These are phyloP conservation scores for Sequoia sempervirens DNA, from an alignment of 75 land plant species.

Conservation along the genomic window DNA sequence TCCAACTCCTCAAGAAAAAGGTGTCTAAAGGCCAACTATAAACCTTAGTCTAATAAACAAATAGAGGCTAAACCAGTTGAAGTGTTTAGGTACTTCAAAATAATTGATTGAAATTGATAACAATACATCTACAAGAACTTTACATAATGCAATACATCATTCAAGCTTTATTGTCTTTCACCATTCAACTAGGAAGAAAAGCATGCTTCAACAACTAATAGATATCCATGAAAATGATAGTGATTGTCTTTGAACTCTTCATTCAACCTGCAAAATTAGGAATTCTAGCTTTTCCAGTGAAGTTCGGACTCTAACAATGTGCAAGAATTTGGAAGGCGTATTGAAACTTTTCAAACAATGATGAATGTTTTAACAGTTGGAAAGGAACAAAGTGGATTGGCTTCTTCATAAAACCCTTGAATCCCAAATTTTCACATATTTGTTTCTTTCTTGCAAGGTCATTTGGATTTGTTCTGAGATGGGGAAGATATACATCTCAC, in stretches of 20 bases:
- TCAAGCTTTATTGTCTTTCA: not conserved
- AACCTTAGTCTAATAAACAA: not conserved
- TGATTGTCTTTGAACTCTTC: not conserved
- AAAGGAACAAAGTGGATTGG: too few species aligned
- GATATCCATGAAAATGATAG: not conserved
- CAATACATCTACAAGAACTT: not conserved
- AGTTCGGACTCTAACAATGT: too few species aligned
- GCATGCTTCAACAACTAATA: not conserved
- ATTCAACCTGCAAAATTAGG: not conserved
- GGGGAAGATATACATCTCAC: too few species aligned
- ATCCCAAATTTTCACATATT: too few species aligned
- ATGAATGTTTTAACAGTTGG: too few species aligned
- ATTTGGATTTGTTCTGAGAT: too few species aligned
- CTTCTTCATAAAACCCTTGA: too few species aligned
- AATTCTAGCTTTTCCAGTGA: too few species aligned
- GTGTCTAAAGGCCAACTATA: not conserved
- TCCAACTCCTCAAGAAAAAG: not conserved
- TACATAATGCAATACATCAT: not conserved
- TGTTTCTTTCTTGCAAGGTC: too few species aligned
- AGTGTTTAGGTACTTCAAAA: not conserved
- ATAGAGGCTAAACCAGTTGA: not conserved
- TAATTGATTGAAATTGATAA: not conserved
- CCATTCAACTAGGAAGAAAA: not conserved
- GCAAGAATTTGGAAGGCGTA: too few species aligned
- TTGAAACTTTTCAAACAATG: too few species aligned